Base-by-base conservation (phyloP, 257 asterid species). In the Hygrophila difformis region DNA sequence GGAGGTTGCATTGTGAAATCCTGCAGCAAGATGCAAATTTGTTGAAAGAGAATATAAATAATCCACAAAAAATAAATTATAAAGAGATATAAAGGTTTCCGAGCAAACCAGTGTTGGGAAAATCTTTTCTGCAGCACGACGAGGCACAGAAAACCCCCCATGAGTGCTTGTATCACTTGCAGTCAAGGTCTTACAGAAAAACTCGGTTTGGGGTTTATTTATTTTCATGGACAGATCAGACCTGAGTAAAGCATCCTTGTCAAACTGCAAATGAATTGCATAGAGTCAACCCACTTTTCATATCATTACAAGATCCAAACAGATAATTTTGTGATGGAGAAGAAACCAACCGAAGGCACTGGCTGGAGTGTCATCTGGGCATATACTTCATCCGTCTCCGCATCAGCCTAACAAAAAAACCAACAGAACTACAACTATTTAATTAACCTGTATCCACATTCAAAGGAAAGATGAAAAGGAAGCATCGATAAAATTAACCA, bases 101-200 rank as follows among this genome's bases (percentile, higher is more conserved):
- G 3, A 4, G 63, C 82, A 50, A 61, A 89, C 97, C 78, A 84
- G 68, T 36, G 78, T 49, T 19, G 97, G 97, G 52, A 89, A 84
- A 41, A 89, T 84, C 82, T 84, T 84, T 66, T 84, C 97, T 6
- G 97, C 97, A 26, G 96, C 92, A 13, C 97, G 96, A 12, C 97
- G 94, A 47, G 97, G 97, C 58, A 89, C 97, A 10, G 97, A 89
- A 69, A 89, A 89, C 12, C 97, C 97, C 24, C 97, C 97, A 57
- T 89, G 97, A 37, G 97, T 89, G 77, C 97, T 89, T 5, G 97
- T 89, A 59, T 89, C 95, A 70, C 97, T 88, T 13, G 97, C 95
- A 24, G 97, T 88, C 73, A 88, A 69, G 15, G 97, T 84, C 67
- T 89, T 89, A 38, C 97, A 89, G 81, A 89, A 85, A 51, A 89